Conservation (phyloP, 768 basidiomycete species). For the Sarcomyxa edulis region DNA sequence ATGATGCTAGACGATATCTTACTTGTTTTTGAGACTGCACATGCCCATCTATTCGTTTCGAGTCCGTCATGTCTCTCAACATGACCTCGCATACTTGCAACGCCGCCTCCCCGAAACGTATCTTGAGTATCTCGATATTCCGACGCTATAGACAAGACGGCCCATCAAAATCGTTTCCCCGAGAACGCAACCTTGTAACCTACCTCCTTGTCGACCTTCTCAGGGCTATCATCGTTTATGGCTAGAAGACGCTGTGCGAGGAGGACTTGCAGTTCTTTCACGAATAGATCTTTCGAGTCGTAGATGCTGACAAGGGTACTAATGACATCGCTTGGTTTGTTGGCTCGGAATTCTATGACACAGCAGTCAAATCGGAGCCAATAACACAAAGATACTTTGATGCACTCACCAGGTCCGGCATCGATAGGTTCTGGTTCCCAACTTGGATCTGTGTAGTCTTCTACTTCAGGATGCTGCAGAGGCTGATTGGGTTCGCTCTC, state of each 20-base stretch:
- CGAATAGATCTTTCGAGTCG: constrained; percentile 93
- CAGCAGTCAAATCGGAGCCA: neutral
- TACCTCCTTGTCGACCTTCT: constrained; percentile 71
- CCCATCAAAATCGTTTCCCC: neutral
- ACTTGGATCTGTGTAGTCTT: constrained; percentile 86
- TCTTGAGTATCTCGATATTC: constrained; percentile 91
- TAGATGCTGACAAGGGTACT: constrained; percentile 97
- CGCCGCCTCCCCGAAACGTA: constrained; percentile 90
- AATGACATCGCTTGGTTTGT: constrained; percentile 89
- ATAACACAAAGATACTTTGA: neutral
- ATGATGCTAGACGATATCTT: constrained; percentile 17
- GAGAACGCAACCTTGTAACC: neutral
- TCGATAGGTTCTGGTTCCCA: constrained; percentile 98
- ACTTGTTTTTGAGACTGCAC: constrained; percentile 73
- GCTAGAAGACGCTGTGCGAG: constrained; percentile 83
- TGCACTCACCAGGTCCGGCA: constrained; percentile 78
- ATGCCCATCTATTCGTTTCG: constrained; percentile 82
- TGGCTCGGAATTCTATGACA: constrained; percentile 80
- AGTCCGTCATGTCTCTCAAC: constrained; percentile 96
- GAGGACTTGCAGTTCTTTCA: constrained; percentile 91
- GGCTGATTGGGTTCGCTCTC: constrained; percentile 79
- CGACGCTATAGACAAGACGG: constrained; percentile 52
- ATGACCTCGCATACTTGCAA: constrained; percentile 97
- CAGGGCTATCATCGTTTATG: constrained; percentile 74
- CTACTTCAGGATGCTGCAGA: constrained; percentile 67